A percentile compares a stretch with the other conserved stretches of the same genome.
Conservation (phyloP, 1,139 yeast genomes). For the Debaryomyces subglobosus region DNA sequence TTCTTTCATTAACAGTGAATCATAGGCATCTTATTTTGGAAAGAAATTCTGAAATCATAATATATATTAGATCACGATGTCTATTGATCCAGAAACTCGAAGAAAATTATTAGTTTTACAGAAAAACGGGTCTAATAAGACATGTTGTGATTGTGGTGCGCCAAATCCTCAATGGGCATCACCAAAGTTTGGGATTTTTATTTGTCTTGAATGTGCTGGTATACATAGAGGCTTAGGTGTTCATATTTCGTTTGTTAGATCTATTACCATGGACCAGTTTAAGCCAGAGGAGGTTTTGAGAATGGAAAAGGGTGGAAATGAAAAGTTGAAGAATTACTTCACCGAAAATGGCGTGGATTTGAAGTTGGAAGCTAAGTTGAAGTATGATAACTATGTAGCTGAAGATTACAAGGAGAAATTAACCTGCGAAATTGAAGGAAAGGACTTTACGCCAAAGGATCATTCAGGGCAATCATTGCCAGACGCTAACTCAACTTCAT, state of each 20-base stretch:
- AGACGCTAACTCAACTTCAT: slow-evolving; percentile 9
- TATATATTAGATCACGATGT: slow-evolving; percentile 38
- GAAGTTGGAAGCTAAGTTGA: slow-evolving; percentile 63
- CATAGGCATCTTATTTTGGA: background rate
- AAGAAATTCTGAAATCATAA: background rate
- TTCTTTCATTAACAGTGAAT: background rate
- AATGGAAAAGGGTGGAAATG: slow-evolving; percentile 96
- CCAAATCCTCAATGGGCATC: slow-evolving; percentile 99
- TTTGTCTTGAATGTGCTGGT: slow-evolving; percentile 97
- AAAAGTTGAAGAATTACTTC: slow-evolving; percentile 69
- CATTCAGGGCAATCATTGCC: slow-evolving; percentile 57
- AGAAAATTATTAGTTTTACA: slow-evolving; percentile 80
- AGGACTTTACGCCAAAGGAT: slow-evolving; percentile 67
- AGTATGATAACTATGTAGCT: slow-evolving; percentile 90
- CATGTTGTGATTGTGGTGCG: slow-evolving; percentile 92
- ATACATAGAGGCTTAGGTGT: slow-evolving; percentile 96
- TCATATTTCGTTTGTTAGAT: slow-evolving; percentile 93
- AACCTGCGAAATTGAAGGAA: slow-evolving; percentile 74
- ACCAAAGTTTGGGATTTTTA: slow-evolving; percentile 94
- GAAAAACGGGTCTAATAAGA: slow-evolving; percentile 79
- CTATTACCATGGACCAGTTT: slow-evolving; percentile 97
- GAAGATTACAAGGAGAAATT: slow-evolving; percentile 87
- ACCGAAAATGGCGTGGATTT: slow-evolving; percentile 73
- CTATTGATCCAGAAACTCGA: slow-evolving; percentile 89
- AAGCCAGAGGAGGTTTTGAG: slow-evolving; percentile 85